Percentiles rank a stretch among this genome's conserved stretches.
phyloP scores from a whole-genome alignment of 2,329 filamentous ascomycete species.

The Sporothrix phasma region DNA sequence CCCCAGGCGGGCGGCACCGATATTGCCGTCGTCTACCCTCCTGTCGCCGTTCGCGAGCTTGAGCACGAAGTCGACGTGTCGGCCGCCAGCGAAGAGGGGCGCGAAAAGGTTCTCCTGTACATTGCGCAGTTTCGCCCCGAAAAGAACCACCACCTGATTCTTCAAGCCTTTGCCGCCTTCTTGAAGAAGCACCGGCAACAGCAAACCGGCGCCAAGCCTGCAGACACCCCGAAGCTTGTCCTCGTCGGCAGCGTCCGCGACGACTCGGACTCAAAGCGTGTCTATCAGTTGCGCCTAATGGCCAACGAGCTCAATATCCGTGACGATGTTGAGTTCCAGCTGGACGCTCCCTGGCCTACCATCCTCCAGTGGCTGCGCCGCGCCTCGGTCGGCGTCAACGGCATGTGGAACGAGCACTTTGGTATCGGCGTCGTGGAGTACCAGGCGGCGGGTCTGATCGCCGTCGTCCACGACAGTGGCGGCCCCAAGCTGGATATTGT shows the following conservation, averaged over 20 bases:
- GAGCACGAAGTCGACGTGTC: constrained; percentile 64
- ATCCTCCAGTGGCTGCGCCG: constrained; percentile 70
- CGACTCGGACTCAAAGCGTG: constrained; percentile 65
- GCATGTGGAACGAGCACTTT: constrained; percentile 99
- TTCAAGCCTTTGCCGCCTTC: constrained; percentile 75
- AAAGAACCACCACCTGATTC: constrained; percentile 85
- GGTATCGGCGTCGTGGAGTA: constrained; percentile 98
- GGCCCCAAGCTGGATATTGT: constrained; percentile 94
- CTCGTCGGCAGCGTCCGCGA: constrained; percentile 90
- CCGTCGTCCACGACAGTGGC: constrained; percentile 86
- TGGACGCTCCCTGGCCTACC: constrained; percentile 81
- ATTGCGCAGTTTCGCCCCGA: constrained; percentile 97
- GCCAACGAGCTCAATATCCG: constrained; percentile 80
- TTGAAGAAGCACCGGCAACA: constrained; percentile 36
- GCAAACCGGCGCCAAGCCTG: not conserved
- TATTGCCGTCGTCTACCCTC: constrained; percentile 77
- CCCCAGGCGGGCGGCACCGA: constrained; percentile 19
- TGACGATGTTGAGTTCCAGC: constrained; percentile 75
- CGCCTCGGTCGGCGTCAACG: constrained; percentile 81
- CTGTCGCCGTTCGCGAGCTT: constrained; percentile 80
- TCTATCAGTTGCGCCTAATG: constrained; percentile 79
- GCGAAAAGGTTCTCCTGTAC: constrained; percentile 70
- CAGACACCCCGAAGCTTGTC: constrained; percentile 53
- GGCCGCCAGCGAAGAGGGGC: constrained; percentile 53
- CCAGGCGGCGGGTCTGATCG: constrained; percentile 85